A percentile compares a stretch with the other conserved stretches of the same genome.
phyloP scores from a whole-genome alignment of 1,284 basidiomycete species.

The Nidula niveotomentosa region DNA sequence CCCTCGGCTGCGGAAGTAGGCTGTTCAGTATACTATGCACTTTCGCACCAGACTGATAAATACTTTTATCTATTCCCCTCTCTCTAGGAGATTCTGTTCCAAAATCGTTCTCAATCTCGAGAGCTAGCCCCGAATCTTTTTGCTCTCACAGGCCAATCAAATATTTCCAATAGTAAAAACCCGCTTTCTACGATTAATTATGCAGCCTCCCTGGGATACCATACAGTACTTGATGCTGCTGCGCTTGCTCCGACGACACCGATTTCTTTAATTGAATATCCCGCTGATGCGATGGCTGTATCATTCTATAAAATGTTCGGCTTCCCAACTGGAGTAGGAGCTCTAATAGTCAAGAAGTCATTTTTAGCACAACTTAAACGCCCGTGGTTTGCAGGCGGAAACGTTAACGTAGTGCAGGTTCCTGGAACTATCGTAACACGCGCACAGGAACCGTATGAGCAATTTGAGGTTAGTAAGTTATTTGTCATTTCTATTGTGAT shows the following conservation, averaged over 20 bases:
- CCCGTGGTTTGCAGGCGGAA: slow-evolving; percentile 86
- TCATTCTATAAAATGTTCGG: slow-evolving; percentile 92
- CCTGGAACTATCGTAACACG: slow-evolving; percentile 68
- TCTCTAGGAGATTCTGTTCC: slow-evolving; percentile 40
- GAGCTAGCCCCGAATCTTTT: slow-evolving; percentile 57
- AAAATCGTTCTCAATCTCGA: slow-evolving; percentile 40
- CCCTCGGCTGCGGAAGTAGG: slow-evolving; percentile 55
- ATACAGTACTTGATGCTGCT: slow-evolving; percentile 76
- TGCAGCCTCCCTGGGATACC: slow-evolving; percentile 69
- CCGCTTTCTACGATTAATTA: slow-evolving; percentile 55
- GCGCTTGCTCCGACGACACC: slow-evolving; percentile 73
- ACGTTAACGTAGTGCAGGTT: slow-evolving; percentile 79
- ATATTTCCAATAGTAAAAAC: slow-evolving; percentile 71
- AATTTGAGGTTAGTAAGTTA: slow-evolving; percentile 61
- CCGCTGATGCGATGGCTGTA: slow-evolving; percentile 78
- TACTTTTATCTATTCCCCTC: too few relatives aligned
- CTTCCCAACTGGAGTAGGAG: slow-evolving; percentile 83
- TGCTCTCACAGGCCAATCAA: slow-evolving; percentile 77
- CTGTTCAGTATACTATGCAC: too few relatives aligned
- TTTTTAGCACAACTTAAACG: slow-evolving; percentile 60
- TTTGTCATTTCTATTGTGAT: neutral
- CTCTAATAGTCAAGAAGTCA: slow-evolving; percentile 70
- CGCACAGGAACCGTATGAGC: slow-evolving; percentile 60
- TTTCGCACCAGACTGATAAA: too few relatives aligned
- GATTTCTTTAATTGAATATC: slow-evolving; percentile 62